Evolutionary conservation across 495 filamentous ascomycete species (phyloP).

Genomic region (Aspergillus baeticus): DNA sequence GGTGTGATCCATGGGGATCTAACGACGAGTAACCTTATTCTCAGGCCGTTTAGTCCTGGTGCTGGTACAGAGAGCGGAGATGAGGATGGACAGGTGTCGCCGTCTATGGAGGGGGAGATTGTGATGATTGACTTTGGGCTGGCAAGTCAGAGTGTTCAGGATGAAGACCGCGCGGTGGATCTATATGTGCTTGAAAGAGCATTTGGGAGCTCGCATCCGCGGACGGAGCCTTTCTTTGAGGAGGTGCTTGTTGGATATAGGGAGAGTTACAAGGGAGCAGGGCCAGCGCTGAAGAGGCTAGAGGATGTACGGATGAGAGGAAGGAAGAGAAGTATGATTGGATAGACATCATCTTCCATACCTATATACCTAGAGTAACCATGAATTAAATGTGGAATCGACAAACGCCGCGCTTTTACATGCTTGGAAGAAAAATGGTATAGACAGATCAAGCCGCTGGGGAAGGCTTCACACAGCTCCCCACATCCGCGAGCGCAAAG

Average conservation of each 20-base stretch:
- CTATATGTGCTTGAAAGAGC: conserved; percentile 95
- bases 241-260: conserved; percentile 62
- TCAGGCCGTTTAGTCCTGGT: conserved; percentile 40
- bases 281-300: conserved; percentile 67
- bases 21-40: conserved; percentile 97
- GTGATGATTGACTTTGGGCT: conserved; percentile 96
- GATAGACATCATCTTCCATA: conserved; percentile 40
- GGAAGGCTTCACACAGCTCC: conserved; percentile 36
- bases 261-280: conserved; percentile 56
- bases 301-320: conserved; percentile 95
- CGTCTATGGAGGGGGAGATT: conserved; percentile 64
- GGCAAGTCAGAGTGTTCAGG: conserved; percentile 73
- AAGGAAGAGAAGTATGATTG: conserved; percentile 97
- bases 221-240: conserved; percentile 73
- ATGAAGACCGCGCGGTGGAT: conserved; percentile 95
- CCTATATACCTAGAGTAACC: conserved; percentile 3
- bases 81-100: conserved; percentile 26
- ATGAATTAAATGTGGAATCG: not conserved
- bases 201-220: conserved; percentile 93
- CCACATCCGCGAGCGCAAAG: conserved; percentile 79
- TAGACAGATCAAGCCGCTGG: conserved; percentile 14
- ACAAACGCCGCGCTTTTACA: conserved; percentile 9
- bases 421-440: conserved; percentile 10
- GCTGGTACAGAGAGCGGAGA: conserved; percentile 9
- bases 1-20: conserved; percentile 93